Percentiles rank a stretch among this genome's conserved stretches.
Conservation (phyloP, 2,329 filamentous ascomycete genomes). For the Fusarium sp. region DNA sequence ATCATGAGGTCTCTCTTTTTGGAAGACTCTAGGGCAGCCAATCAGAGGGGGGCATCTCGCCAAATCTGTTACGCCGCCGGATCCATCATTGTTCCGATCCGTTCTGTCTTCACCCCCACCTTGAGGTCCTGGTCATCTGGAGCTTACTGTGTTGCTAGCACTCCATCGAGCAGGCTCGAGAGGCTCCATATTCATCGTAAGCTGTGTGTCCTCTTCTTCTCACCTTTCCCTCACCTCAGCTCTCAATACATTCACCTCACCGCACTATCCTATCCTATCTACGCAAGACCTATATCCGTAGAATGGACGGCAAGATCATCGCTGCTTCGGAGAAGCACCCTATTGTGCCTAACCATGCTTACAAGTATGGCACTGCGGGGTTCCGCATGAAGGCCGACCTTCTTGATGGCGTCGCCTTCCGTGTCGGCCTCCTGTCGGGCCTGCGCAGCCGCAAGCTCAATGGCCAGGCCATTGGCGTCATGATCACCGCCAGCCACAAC, state of each 20-base stretch:
- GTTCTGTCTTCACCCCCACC: not conserved
- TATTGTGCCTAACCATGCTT: conserved; percentile 66
- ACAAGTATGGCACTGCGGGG: conserved; percentile 76
- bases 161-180: not conserved
- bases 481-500: conserved; percentile 96
- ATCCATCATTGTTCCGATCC: conserved; percentile 26
- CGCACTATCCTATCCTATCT: not conserved
- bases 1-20: conserved; percentile 35
- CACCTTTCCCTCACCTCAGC: conserved; percentile 1
- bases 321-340: conserved; percentile 73
- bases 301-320: conserved; percentile 69
- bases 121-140: not conserved
- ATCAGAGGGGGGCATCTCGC: conserved; percentile 16
- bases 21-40: conserved; percentile 18
- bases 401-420: conserved; percentile 91
- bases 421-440: conserved; percentile 89
- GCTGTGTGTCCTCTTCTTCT: conserved; percentile 39
- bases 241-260: not conserved
- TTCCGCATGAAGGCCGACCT: conserved; percentile 81
- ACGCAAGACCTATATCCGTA: conserved; percentile 20
- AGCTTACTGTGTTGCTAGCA: not conserved
- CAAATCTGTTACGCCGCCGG: conserved; percentile 29
- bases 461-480: conserved; percentile 93
- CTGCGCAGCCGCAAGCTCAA: conserved; percentile 91
- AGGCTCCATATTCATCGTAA: conserved; percentile 15